Percentiles rank a stretch among this genome's conserved stretches.
Conservation (phyloP, 1,284 basidiomycete species). For the Sanguinoderma infundibulare region DNA sequence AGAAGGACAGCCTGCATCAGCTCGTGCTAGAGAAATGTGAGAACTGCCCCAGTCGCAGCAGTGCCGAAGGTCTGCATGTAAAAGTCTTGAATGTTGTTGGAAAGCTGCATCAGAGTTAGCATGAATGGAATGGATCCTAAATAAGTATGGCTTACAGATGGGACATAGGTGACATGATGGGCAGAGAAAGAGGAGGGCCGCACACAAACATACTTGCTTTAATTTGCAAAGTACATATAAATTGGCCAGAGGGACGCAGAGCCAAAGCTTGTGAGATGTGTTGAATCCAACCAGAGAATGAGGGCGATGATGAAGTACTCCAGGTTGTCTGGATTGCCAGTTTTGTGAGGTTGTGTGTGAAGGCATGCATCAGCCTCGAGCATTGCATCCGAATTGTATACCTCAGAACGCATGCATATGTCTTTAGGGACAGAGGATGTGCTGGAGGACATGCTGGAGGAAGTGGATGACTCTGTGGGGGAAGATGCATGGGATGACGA, state of each 20-base stretch:
- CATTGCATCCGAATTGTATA: background rate
- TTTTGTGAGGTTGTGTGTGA: background rate
- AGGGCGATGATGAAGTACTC: background rate
- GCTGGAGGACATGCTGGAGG: background rate
- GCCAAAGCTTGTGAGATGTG: background rate
- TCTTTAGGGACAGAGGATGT: background rate
- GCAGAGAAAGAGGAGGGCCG: background rate
- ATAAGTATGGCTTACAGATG: background rate
- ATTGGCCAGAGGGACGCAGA: background rate
- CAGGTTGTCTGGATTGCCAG: background rate
- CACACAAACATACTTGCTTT: background rate
- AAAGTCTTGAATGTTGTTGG: no score
- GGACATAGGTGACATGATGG: background rate
- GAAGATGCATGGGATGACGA: background rate
- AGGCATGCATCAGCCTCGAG: background rate
- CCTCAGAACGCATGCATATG: background rate
- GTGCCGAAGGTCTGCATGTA: no score
- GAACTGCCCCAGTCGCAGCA: no score
- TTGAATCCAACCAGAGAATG: background rate
- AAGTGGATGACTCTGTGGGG: background rate
- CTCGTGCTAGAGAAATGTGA: no score
- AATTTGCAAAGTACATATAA: background rate
- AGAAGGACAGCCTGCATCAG: no score
- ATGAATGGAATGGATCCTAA: no score
- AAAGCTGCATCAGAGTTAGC: no score